phyloP scores from a whole-genome alignment of 2,329 filamentous ascomycete species.

The Incumbomyces lentus region DNA sequence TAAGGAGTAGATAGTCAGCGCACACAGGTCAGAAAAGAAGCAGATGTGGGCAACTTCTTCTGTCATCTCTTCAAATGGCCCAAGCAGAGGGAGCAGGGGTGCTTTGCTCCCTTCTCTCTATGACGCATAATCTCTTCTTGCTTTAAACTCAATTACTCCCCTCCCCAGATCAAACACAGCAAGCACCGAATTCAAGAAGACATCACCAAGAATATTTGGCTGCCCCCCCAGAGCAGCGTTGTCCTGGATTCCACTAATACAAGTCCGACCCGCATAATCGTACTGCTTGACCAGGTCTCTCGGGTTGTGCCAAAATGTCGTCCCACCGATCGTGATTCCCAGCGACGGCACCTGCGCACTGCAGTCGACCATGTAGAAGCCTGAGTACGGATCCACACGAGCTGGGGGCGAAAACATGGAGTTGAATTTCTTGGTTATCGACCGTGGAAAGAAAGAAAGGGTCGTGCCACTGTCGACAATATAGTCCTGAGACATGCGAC shows the following conservation, averaged over 20 bases:
- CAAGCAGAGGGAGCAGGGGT: neutral
- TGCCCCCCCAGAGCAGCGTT: slow-evolving; percentile 10
- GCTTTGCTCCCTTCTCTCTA: neutral
- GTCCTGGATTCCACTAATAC: slow-evolving; percentile 16
- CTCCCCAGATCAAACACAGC: slow-evolving; percentile 42
- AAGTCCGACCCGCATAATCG: slow-evolving; percentile 15
- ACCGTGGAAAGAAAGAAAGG: slow-evolving; percentile 30
- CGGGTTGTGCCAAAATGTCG: slow-evolving; percentile 25
- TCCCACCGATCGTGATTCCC: slow-evolving; percentile 31
- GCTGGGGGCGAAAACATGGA: slow-evolving; percentile 35
- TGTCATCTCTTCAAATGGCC: neutral
- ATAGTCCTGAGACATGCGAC: slow-evolving; percentile 3
- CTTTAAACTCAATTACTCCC: slow-evolving; percentile 34
- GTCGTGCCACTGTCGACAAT: slow-evolving; percentile 22
- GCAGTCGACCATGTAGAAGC: slow-evolving; percentile 33
- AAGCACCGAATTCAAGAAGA: slow-evolving; percentile 42
- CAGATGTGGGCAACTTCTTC: too few relatives aligned
- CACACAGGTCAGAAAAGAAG: too few relatives aligned
- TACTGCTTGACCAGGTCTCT: slow-evolving; percentile 25
- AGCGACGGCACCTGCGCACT: slow-evolving; percentile 31
- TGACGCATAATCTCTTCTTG: slow-evolving; percentile 19
- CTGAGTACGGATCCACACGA: slow-evolving; percentile 22
- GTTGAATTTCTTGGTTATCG: slow-evolving; percentile 30
- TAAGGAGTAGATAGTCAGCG: too few relatives aligned
- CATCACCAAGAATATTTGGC: slow-evolving; percentile 31